Evolutionary conservation across 208 protist species (phyloP).

Genomic region (Leishmania aethiopica): DNA sequence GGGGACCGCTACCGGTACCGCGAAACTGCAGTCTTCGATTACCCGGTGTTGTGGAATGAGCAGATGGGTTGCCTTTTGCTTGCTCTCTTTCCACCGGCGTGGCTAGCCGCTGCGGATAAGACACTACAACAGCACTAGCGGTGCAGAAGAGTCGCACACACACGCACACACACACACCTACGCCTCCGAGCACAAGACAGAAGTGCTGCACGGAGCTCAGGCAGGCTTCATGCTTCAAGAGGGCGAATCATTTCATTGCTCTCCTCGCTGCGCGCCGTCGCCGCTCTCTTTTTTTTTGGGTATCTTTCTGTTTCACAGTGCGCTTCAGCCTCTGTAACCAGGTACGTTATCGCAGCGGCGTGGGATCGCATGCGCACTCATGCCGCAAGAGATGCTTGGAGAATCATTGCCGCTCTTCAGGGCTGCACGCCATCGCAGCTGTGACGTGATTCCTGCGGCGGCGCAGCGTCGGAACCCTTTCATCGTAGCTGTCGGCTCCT

Average conservation of each 20-base stretch:
- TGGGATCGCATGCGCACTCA: conserved; percentile 4
- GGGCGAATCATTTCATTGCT: neutral
- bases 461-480: neutral
- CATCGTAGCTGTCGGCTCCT: conserved; percentile 18
- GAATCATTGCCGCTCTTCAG: conserved; percentile 20
- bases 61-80: neutral
- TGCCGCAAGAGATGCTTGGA: conserved; percentile 12
- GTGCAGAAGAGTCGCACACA: neutral
- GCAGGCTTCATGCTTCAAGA: neutral
- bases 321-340: neutral
- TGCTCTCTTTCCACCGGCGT: neutral
- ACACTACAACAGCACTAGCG: neutral
- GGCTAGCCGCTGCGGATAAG: neutral
- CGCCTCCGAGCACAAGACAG: neutral
- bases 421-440: neutral
- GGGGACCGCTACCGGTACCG: neutral
- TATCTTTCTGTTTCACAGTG: conserved; percentile 12
- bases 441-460: conserved; percentile 1
- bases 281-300: conserved; percentile 22
- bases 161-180: neutral
- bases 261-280: neutral
- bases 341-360: neutral
- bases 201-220: neutral
- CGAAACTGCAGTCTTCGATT: neutral
- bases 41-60: neutral